These are phyloP conservation scores for Yamadazyma sp. DNA, from an alignment of 1,139 yeast genomes.

Conservation along the genomic window DNA sequence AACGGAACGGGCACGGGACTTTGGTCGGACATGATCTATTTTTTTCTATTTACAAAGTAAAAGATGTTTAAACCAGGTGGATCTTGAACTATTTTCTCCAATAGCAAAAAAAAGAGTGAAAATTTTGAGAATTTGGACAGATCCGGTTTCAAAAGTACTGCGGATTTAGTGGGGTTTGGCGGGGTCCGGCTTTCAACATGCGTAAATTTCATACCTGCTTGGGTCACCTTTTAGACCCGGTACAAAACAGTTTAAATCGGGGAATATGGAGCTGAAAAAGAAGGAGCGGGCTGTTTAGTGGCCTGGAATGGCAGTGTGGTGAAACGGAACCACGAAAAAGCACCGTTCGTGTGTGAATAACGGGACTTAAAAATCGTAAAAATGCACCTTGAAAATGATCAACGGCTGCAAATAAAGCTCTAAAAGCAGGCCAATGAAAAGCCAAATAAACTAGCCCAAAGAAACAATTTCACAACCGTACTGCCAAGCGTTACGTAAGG, in stretches of 20 bases:
- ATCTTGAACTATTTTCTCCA: not conserved
- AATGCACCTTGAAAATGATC: no score
- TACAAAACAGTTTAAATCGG: not conserved
- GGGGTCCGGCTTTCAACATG: no score
- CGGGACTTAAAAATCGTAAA: no score
- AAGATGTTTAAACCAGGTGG: not conserved
- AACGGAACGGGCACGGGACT: conserved; percentile 35
- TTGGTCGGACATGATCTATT: conserved; percentile 15
- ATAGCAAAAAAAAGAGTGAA: conserved; percentile 10
- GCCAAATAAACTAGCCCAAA: no score
- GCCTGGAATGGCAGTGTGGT: not conserved
- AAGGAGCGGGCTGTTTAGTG: not conserved
- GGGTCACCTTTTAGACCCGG: not conserved
- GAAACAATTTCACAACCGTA: no score
- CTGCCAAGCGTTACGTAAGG: no score
- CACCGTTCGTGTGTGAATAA: not conserved
- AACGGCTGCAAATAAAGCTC: no score
- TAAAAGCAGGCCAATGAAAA: no score
- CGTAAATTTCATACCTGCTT: conserved; percentile 3
- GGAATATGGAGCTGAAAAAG: no score
- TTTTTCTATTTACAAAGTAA: conserved; percentile 7
- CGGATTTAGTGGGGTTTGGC: not conserved
- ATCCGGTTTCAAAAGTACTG: not conserved
- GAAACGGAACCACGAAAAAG: not conserved
- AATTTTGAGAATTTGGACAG: conserved; percentile 9